Base-by-base conservation (phyloP, 768 basidiomycete species). In the Leucocoprinus leucothites region DNA sequence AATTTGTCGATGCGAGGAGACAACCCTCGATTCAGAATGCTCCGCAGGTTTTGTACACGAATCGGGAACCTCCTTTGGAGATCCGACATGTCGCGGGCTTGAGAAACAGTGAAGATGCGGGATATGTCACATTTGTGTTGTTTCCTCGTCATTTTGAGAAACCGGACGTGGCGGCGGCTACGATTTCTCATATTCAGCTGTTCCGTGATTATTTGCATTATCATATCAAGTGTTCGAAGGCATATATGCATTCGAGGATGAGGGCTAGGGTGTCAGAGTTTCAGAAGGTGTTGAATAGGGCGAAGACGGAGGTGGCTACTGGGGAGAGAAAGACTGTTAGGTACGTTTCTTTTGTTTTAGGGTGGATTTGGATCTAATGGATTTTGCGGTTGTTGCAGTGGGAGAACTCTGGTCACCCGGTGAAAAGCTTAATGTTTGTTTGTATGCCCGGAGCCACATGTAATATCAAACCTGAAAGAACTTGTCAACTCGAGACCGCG, bases 161-260 rank as follows among this genome's bases (percentile, higher is more conserved):
- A 63, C 76, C 84, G 1, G 69, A 77, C 18, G 75, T 82, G 18
- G 89, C 93, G 13, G 76, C 82, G 2, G 75, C 78, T 36, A 94
- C 94, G 13, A 97, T 98, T 67, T 94, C 94, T 25, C 93, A 93
- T 63, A 90, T 98, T 64, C 93, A 98, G 68, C 77, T 96, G 22
- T 98, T 99, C 88, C 84, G 97, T 53, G 94, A 98, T 70, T 98
- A 98, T 67, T 78, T 99, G n/a, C 97, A 99, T 73, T 98, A 98
- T 71, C 96, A 98, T 67, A 97, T 99, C 81, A 98, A 96, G 65
- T 95, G 94, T 68, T 94, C 89, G 50, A 98, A 98, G 71, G 97
- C 96, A 0, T 98, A 99, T 73, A 96, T 99, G 93, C 96, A 98
- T 72, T 95, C 93, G 2, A 80, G 97, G 43, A 95, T 98, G 94